These are phyloP conservation scores for Naganishia vaughanmartiniae DNA, from an alignment of 768 basidiomycete species.

Conservation along the genomic window DNA sequence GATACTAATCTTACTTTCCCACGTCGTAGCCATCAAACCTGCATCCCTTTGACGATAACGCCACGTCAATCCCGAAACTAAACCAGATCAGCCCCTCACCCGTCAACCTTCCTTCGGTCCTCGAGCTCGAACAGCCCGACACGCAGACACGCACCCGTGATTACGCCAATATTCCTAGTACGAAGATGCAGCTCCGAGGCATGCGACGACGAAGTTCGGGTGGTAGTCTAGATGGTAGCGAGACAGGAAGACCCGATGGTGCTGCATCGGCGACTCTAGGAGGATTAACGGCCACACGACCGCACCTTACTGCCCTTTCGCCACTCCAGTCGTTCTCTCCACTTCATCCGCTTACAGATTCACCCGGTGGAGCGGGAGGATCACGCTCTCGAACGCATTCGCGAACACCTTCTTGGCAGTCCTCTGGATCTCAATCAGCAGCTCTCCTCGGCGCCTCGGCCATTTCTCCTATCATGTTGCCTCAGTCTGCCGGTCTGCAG, in stretches of 20 bases:
- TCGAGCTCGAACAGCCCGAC: neutral
- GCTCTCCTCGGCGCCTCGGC: neutral
- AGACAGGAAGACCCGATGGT: neutral
- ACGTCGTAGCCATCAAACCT: slow-evolving; percentile 4
- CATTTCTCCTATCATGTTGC: neutral
- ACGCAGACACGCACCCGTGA: neutral
- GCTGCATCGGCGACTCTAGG: neutral
- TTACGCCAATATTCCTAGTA: neutral
- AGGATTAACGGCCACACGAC: slow-evolving; percentile 26
- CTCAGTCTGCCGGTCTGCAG: neutral
- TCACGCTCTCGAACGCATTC: slow-evolving; percentile 20
- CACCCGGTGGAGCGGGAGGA: neutral
- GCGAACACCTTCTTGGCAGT: slow-evolving; percentile 17
- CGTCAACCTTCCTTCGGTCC: slow-evolving; percentile 14
- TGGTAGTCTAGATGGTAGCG: slow-evolving; percentile 1
- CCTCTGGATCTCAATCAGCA: slow-evolving; percentile 24
- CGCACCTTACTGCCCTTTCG: slow-evolving; percentile 41
- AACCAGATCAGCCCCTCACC: slow-evolving; percentile 20
- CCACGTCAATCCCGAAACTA: neutral
- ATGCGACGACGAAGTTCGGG: slow-evolving; percentile 20
- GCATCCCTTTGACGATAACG: slow-evolving; percentile 14
- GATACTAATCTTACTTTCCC: neutral
- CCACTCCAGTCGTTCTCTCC: slow-evolving; percentile 49
- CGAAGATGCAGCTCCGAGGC: slow-evolving; percentile 3
- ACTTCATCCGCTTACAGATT: slow-evolving; percentile 32